A percentile compares a stretch with the other conserved stretches of the same genome.
These are phyloP conservation scores for Rosa rugosa DNA, from an alignment of 306 rosid genomes.

Conservation along the genomic window DNA sequence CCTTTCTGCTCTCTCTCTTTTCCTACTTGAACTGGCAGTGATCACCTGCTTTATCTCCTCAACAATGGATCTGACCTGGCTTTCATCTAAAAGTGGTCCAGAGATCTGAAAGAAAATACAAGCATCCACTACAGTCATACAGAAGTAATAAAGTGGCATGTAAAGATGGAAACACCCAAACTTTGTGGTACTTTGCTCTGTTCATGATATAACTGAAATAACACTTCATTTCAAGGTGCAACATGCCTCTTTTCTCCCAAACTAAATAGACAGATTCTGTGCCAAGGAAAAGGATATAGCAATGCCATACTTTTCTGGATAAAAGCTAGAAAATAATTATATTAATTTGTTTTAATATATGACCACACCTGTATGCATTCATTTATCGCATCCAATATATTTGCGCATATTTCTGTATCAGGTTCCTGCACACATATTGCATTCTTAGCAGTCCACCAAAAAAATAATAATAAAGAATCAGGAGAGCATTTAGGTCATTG, in stretches of 20 bases:
- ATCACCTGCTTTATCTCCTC: conserved; percentile 91
- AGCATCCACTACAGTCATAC: background rate
- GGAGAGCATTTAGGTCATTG: conserved; percentile 1
- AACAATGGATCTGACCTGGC: conserved; percentile 79
- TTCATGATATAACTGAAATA: background rate
- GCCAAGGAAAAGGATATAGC: background rate
- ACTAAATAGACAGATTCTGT: background rate
- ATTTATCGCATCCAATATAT: conserved; percentile 87
- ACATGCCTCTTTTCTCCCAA: background rate
- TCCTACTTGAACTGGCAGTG: conserved; percentile 93
- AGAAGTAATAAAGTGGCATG: background rate
- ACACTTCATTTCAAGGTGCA: background rate
- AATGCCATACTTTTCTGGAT: background rate
- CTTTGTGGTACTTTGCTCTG: background rate
- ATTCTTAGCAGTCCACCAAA: conserved; percentile 10
- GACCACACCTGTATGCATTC: conserved; percentile 86
- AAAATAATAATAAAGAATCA: background rate
- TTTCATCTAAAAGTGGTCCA: conserved; percentile 85
- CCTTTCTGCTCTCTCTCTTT: conserved; percentile 84
- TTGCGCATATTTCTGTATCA: conserved; percentile 96
- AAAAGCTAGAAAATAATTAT: background rate
- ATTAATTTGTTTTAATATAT: background rate
- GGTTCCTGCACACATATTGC: conserved; percentile 74
- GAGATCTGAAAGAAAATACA: conserved; percentile 52
- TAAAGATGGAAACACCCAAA: background rate